Percentiles rank a stretch among this genome's conserved stretches.
Evolutionary conservation across 257 asterid genomes (phyloP).

Genomic region (Scutellaria galericulata): DNA sequence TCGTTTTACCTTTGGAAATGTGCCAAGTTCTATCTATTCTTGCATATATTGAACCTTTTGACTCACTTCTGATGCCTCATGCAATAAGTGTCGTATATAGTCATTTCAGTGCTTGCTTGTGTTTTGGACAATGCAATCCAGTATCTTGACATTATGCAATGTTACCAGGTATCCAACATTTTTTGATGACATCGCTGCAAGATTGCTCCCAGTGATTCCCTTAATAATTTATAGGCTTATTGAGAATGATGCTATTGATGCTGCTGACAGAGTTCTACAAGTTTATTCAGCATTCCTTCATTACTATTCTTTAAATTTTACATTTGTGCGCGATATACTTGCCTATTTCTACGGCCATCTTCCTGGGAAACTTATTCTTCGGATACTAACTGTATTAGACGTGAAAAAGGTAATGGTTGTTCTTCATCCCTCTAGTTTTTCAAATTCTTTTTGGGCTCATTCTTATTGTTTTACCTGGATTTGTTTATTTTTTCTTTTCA

Average conservation of each 20-base stretch:
- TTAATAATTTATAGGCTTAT: conserved; percentile 78
- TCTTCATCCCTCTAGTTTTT: conserved; percentile 26
- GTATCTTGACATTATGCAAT: conserved; percentile 28
- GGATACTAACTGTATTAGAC: conserved; percentile 75
- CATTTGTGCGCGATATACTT: conserved; percentile 97
- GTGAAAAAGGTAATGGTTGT: conserved; percentile 74
- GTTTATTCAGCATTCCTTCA: conserved; percentile 81
- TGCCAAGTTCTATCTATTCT: background rate
- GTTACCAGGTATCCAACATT: conserved; percentile 85
- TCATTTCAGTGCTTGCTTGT: conserved; percentile 23
- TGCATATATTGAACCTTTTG: conserved; percentile 7
- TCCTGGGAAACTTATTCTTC: conserved; percentile 83
- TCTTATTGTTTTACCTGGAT: conserved; percentile 32
- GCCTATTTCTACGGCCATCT: conserved; percentile 98
- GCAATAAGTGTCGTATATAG: conserved; percentile 1
- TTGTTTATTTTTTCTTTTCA: conserved; percentile 41
- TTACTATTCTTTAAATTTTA: conserved; percentile 85
- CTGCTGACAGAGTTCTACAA: conserved; percentile 90
- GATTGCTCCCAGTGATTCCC: conserved; percentile 95
- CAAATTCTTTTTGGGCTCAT: conserved; percentile 20
- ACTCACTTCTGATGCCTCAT: background rate
- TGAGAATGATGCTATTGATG: conserved; percentile 93
- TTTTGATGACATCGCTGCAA: conserved; percentile 95
- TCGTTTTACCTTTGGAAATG: background rate
- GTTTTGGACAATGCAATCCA: conserved; percentile 19